These are phyloP conservation scores for Dorcoceras hygrometricum DNA, from an alignment of 257 asterid genomes.

Conservation along the genomic window DNA sequence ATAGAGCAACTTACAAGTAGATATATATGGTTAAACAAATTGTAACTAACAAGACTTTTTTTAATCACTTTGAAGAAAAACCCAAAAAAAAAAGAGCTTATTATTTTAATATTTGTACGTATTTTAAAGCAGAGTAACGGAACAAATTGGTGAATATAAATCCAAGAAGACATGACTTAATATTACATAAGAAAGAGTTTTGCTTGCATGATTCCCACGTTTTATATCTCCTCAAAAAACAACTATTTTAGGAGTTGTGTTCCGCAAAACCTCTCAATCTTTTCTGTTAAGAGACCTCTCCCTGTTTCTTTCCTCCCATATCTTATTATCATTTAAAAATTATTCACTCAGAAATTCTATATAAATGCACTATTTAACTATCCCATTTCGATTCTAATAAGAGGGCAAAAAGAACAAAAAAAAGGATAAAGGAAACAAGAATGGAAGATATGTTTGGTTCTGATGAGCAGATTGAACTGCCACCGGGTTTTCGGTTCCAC, in stretches of 20 bases:
- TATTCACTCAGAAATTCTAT: too few species aligned
- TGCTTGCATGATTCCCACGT: constrained; percentile 41
- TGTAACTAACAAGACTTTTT: constrained; percentile 54
- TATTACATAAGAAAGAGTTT: constrained; percentile 15
- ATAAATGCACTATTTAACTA: constrained; percentile 22
- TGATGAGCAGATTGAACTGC: constrained; percentile 47
- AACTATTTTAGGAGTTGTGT: constrained; percentile 42
- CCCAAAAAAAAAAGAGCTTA: background rate
- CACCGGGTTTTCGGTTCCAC: constrained; percentile 77
- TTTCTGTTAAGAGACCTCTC: constrained; percentile 30
- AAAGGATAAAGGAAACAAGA: constrained; percentile 12
- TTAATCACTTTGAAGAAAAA: too few species aligned
- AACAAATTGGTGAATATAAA: constrained; percentile 21
- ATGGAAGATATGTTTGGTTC: constrained; percentile 29
- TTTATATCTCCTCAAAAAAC: constrained; percentile 37
- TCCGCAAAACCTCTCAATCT: constrained; percentile 35
- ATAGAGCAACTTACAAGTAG: constrained; percentile 39
- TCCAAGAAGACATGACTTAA: constrained; percentile 18
- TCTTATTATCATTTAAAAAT: constrained; percentile 26
- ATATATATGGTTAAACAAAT: constrained; percentile 57
- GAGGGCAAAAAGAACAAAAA: background rate
- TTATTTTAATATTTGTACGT: background rate
- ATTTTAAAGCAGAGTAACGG: background rate
- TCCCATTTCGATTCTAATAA: constrained; percentile 13
- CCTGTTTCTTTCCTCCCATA: constrained; percentile 21